Conservation (phyloP, 768 basidiomycete species). For the Boletus rubroflammeus region DNA sequence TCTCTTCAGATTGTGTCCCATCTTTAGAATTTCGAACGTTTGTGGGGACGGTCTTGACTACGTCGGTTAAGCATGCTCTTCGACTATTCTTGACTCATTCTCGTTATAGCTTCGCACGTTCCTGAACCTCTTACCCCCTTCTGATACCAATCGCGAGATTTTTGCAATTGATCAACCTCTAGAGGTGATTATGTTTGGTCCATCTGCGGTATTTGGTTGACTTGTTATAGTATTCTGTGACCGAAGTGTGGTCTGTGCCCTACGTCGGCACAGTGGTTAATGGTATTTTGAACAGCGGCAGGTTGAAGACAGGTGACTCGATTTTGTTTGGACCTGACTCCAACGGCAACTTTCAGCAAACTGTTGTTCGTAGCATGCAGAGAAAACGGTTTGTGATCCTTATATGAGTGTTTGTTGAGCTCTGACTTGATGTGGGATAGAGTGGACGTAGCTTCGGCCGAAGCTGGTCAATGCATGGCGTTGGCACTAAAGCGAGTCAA, state of each 20-base stretch:
- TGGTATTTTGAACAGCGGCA: conserved; percentile 77
- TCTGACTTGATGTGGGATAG: conserved; percentile 35
- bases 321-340: conserved; percentile 89
- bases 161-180: conserved; percentile 77
- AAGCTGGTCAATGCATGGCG: conserved; percentile 95
- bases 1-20: conserved; percentile 71
- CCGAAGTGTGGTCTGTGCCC: conserved; percentile 85
- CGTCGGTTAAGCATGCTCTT: conserved; percentile 37
- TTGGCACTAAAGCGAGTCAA: conserved; percentile 89
- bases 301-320: conserved; percentile 72
- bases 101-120: conserved; percentile 70
- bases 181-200: conserved; percentile 47
- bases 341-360: conserved; percentile 81
- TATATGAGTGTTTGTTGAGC: background rate
- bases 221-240: conserved; percentile 65
- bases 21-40: conserved; percentile 91
- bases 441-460: conserved; percentile 76
- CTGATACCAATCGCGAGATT: conserved; percentile 77
- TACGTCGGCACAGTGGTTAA: conserved; percentile 85
- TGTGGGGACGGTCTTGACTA: conserved; percentile 88
- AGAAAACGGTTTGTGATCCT: conserved; percentile 67
- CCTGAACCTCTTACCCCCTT: conserved; percentile 86
- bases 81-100: conserved; percentile 10
- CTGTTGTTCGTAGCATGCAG: conserved; percentile 87
- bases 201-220: conserved; percentile 5